Conservation (phyloP, 2,329 filamentous ascomycete species). For the Torrubiellomyces zombiae region DNA sequence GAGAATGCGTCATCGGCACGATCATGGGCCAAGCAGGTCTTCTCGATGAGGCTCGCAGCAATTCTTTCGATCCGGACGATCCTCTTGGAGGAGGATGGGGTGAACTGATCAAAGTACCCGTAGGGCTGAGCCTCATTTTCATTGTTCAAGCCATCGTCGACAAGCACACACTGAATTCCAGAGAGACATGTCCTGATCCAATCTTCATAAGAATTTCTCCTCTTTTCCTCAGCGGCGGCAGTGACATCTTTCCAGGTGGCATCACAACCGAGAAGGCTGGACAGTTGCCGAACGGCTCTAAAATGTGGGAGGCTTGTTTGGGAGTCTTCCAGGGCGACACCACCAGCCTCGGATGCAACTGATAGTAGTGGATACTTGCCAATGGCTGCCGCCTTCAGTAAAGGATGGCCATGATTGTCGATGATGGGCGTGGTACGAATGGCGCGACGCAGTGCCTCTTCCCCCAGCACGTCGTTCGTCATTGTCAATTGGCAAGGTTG, state of each 20-base stretch:
- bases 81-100: constrained; percentile 45
- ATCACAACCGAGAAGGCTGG: constrained; percentile 44
- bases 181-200: constrained; percentile 49
- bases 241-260: constrained; percentile 42
- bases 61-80: constrained; percentile 66
- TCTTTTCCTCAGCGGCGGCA: constrained; percentile 24
- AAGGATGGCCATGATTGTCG: constrained; percentile 57
- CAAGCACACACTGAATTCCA: constrained; percentile 55
- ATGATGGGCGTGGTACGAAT: constrained; percentile 46
- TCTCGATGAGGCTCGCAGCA: constrained; percentile 43
- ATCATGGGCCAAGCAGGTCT: constrained; percentile 19
- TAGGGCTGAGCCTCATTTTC: constrained; percentile 40
- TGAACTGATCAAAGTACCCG: constrained; percentile 49
- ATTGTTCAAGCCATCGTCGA: constrained; percentile 59
- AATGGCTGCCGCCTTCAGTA: constrained; percentile 36
- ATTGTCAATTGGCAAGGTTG: too few species aligned
- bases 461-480: constrained; percentile 1
- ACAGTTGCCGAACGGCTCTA: constrained; percentile 52
- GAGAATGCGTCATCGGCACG: constrained; percentile 11
- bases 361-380: constrained; percentile 33
- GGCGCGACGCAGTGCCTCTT: constrained; percentile 14
- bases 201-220: constrained; percentile 28
- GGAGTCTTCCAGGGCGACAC: constrained; percentile 46
- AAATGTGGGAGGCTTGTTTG: constrained; percentile 49
- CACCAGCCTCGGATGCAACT: constrained; percentile 58